These are phyloP conservation scores for Trypanosoma lewisi DNA, from an alignment of 208 protist genomes.

Conservation along the genomic window DNA sequence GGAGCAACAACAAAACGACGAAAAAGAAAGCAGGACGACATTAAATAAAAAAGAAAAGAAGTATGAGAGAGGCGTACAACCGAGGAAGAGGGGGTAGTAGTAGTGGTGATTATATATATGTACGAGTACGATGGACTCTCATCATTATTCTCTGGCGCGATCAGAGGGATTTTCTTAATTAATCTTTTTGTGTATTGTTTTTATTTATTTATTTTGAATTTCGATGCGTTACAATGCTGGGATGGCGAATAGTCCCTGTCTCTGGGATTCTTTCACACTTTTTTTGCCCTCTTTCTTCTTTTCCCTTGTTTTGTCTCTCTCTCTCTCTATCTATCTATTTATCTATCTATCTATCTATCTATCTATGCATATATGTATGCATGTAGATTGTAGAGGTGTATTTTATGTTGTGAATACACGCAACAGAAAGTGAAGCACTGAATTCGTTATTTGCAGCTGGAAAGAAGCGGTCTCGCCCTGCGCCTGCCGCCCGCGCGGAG, in stretches of 20 bases:
- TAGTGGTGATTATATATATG: background rate
- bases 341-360: background rate
- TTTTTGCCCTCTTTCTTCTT: background rate
- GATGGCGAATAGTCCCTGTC: background rate
- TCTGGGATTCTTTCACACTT: background rate
- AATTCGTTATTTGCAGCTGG: slow-evolving; percentile 1
- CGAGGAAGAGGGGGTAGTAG: background rate
- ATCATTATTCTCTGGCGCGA: background rate
- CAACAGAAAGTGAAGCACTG: background rate
- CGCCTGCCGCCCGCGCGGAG: background rate
- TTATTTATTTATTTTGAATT: background rate
- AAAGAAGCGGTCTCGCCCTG: slow-evolving; percentile 1
- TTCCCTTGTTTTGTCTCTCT: background rate
- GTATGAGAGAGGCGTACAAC: background rate
- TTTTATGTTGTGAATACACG: too few relatives aligned
- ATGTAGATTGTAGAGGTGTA: too few relatives aligned
- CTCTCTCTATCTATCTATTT: slow-evolving; percentile 1
- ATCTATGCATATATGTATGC: background rate
- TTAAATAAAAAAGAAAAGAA: background rate
- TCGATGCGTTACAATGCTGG: background rate
- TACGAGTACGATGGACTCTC: background rate
- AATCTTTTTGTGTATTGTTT: background rate
- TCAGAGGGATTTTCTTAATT: background rate
- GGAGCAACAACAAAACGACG: background rate
- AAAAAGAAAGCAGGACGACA: slow-evolving; percentile 1